Conservation (phyloP, 164 flowering plant genomes). For the Vitis labrusca region DNA sequence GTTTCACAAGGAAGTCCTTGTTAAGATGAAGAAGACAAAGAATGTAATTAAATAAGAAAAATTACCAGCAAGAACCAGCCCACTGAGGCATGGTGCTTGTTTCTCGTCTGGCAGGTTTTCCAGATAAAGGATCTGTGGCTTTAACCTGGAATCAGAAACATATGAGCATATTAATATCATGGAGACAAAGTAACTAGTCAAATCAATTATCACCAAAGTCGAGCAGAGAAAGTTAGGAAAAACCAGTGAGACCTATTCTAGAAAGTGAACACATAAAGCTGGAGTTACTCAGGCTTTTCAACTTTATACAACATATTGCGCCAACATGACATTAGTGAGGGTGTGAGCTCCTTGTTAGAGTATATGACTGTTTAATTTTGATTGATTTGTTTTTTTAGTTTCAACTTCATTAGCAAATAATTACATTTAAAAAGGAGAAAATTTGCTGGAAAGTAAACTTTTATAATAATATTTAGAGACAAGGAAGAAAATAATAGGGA, state of each 20-base stretch:
- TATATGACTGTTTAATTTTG: too few species aligned
- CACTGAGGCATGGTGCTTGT: conserved; percentile 74
- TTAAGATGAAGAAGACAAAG: neutral
- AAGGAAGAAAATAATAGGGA: too few species aligned
- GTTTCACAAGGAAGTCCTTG: too few species aligned
- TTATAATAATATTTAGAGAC: too few species aligned
- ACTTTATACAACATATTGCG: too few species aligned
- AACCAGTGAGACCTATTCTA: neutral
- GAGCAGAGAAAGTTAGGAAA: neutral
- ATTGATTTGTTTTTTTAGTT: too few species aligned
- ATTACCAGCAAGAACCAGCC: conserved; percentile 99
- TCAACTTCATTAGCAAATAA: too few species aligned
- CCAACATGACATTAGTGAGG: too few species aligned
- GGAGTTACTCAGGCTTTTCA: too few species aligned
- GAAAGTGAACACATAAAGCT: neutral
- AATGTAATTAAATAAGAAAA: conserved; percentile 1
- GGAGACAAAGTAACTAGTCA: neutral
- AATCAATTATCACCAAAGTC: neutral
- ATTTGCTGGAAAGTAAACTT: too few species aligned
- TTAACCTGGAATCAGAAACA: conserved; percentile 49
- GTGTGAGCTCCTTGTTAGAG: too few species aligned
- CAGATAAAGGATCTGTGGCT: conserved; percentile 65
- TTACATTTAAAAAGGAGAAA: too few species aligned
- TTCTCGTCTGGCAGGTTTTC: conserved; percentile 45
- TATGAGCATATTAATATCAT: neutral